Evolutionary conservation across 2,329 filamentous ascomycete genomes (phyloP).

Genomic region (Blumeriella jaapii): DNA sequence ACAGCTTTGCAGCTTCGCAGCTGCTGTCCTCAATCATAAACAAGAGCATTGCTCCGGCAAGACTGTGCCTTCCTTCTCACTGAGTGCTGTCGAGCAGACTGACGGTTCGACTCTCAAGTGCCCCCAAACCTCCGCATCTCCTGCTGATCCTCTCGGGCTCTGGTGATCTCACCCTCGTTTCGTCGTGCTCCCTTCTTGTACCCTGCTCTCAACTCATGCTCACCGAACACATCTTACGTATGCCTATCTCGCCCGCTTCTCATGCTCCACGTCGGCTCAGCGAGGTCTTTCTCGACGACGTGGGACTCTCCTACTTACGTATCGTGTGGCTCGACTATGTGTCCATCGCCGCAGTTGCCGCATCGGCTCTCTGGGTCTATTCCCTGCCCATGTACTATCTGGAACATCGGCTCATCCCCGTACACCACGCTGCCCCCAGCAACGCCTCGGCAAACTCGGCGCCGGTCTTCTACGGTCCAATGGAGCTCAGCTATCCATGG

Average conservation of each 20-base stretch:
- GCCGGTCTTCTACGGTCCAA: slow-evolving; percentile 4
- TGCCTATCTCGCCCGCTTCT: background rate
- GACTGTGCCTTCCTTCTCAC: background rate
- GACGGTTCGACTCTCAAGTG: no score
- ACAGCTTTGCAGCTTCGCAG: no score
- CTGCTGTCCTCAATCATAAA: no score
- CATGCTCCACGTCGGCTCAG: background rate
- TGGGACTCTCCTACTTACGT: background rate
- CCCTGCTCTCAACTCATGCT: no score
- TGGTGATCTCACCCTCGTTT: no score
- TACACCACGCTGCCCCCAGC: slow-evolving; percentile 1
- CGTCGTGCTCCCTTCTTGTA: no score
- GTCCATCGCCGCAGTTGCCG: slow-evolving; percentile 7
- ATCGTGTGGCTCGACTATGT: slow-evolving; percentile 5
- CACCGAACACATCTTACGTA: no score
- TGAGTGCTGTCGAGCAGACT: background rate
- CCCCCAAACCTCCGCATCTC: no score
- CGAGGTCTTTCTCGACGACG: background rate
- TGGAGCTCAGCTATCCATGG: slow-evolving; percentile 12
- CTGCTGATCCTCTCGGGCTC: no score
- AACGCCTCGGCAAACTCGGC: background rate
- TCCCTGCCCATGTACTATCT: slow-evolving; percentile 13
- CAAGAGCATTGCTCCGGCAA: no score
- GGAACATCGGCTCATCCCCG: slow-evolving; percentile 10
- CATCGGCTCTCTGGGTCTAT: slow-evolving; percentile 9